These are phyloP conservation scores for Solanum chilense DNA, from an alignment of 257 asterid genomes.

Conservation along the genomic window DNA sequence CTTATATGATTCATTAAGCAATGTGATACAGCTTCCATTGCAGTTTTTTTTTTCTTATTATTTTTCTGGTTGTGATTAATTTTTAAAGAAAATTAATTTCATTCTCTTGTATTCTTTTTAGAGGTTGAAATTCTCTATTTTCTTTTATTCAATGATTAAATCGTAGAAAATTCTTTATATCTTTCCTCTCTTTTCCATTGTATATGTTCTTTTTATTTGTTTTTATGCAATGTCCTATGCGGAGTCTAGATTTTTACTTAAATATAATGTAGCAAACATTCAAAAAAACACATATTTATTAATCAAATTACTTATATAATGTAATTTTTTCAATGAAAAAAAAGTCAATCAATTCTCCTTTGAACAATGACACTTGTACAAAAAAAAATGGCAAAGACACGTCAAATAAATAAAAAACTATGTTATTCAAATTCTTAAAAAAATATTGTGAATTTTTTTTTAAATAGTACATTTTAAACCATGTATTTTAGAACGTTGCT, in stretches of 20 bases:
- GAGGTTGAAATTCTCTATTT: background rate
- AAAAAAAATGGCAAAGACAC: background rate
- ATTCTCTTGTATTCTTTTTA: background rate
- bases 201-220: background rate
- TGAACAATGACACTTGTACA: background rate
- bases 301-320: background rate
- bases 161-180: background rate
- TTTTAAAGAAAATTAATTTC: background rate
- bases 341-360: no score
- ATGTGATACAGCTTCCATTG: background rate
- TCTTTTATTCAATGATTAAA: background rate
- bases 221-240: background rate
- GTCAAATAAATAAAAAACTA: background rate
- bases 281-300: background rate
- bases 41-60: background rate
- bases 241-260: background rate
- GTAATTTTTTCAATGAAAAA: no score
- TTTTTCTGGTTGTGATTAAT: background rate
- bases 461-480: no score
- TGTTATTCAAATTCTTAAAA: background rate
- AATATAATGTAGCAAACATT: background rate
- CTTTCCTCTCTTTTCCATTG: background rate
- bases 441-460: background rate
- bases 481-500: no score
- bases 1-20: constrained; percentile 45